A percentile compares a stretch with the other conserved stretches of the same genome.
These are phyloP conservation scores for Nematodospora valgi DNA, from an alignment of 805 yeast species.

Conservation along the genomic window DNA sequence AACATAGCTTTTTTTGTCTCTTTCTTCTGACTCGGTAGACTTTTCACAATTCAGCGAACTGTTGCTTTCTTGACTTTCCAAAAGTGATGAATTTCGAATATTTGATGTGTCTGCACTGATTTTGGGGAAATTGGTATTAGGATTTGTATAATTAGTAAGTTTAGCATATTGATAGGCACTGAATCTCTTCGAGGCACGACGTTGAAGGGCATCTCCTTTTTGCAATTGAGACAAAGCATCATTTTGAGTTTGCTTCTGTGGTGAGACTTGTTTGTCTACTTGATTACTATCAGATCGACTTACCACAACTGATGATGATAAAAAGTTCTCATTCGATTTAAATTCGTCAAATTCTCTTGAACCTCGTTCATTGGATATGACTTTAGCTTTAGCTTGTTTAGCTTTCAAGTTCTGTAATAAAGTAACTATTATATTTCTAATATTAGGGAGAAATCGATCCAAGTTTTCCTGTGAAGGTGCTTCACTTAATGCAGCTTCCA, in stretches of 20 bases:
- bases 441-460: constrained; percentile 77
- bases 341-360: constrained; percentile 5
- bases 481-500: constrained; percentile 84
- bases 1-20: constrained; percentile 15
- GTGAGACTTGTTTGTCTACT: background rate
- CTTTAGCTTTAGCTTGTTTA: constrained; percentile 62
- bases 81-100: constrained; percentile 1
- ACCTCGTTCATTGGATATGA: too few species aligned
- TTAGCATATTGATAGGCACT: constrained; percentile 92
- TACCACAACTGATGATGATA: background rate
- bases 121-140: constrained; percentile 1
- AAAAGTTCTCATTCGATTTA: background rate
- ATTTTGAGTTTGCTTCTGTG: constrained; percentile 4
- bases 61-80: background rate
- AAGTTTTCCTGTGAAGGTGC: constrained; percentile 79
- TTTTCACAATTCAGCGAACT: background rate
- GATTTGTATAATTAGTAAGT: constrained; percentile 42
- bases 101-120: constrained; percentile 1
- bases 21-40: background rate
- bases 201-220: constrained; percentile 74
- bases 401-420: constrained; percentile 74
- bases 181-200: constrained; percentile 91
- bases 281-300: background rate
- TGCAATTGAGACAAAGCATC: constrained; percentile 79
- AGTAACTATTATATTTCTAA: constrained; percentile 80